Evolutionary conservation across 2,329 filamentous ascomycete genomes (phyloP), one percentile per base, ranked within the genome.

Genomic region (Torrubiellomyces zombiae): DNA sequence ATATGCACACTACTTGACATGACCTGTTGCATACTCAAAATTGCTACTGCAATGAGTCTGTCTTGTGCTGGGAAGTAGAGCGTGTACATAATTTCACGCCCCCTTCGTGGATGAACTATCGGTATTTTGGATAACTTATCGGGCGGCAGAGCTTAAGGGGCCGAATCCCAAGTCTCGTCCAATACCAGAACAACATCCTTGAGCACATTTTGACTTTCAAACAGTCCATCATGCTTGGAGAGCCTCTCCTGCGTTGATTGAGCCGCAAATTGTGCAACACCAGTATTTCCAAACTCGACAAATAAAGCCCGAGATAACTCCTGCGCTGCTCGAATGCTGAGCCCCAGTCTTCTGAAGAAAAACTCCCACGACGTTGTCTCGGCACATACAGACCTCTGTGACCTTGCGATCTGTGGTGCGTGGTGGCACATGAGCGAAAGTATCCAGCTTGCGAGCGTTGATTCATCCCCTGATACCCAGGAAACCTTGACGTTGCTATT

Each of bases 381-480:
- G n/a, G 48, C 38, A 3, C 48, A 45, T 7, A 60, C 31, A 6
- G 48, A 41, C 1, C 42, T 38, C 25, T 48, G 45, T 9, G 55
- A 39, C 1, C 38, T 32, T 1, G 25, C 29, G 3, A 37, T 31
- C 9, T 39, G 32, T 1, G 35, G 22, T 8, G 38, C 48, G 38
- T 60, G 54, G 6, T 59, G 60, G 11, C 59, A 55, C 21, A 75
- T 59, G 1, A 59, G 39, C 1, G 54, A 56, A 0, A 64, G 47
- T 2, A 67, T 47, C 70, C 72, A 77, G 27, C 46, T 55, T 1
- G 60, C 55, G 6, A 73, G 40, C 0, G 56, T 61, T 13, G 53
- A 43, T 11, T 56, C 48, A 0, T 58, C 59, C 0, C 67, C 68
- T 2, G 58, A 54, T 1, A 69, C 46, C 18, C 66, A 62, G 16